Evolutionary conservation across 2,329 filamentous ascomycete species (phyloP).

Genomic region (Paracoccidioides lutzii): DNA sequence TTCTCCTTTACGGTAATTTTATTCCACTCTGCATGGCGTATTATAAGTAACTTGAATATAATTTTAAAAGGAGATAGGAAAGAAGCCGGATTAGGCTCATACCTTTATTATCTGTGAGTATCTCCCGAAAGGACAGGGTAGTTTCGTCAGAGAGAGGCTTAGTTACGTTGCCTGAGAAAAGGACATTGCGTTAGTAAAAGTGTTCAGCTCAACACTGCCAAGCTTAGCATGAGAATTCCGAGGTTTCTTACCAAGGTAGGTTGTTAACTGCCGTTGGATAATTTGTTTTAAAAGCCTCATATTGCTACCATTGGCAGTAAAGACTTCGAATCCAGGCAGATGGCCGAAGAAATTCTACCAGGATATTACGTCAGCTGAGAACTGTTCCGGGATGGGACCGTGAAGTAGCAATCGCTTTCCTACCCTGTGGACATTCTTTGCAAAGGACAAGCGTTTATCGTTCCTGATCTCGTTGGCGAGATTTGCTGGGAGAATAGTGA

Average conservation of each 20-base stretch:
- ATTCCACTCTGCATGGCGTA: too few relatives aligned
- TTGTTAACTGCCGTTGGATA: too few relatives aligned
- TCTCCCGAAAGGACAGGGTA: slow-evolving; percentile 14
- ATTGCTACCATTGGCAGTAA: slow-evolving; percentile 9
- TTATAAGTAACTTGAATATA: too few relatives aligned
- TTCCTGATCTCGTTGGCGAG: neutral
- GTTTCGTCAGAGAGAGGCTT: slow-evolving; percentile 19
- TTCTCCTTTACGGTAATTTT: slow-evolving; percentile 36
- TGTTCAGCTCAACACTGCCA: too few relatives aligned
- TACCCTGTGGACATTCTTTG: neutral
- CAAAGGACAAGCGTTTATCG: neutral
- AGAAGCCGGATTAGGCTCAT: slow-evolving; percentile 2
- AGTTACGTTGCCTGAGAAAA: slow-evolving; percentile 14
- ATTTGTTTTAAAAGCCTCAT: neutral
- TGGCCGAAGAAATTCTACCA: slow-evolving; percentile 1
- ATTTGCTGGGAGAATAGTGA: neutral
- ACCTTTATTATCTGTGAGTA: slow-evolving; percentile 16
- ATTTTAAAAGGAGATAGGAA: neutral
- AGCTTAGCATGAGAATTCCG: neutral
- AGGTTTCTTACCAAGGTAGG: neutral
- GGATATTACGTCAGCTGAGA: neutral
- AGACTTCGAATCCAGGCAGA: slow-evolving; percentile 21
- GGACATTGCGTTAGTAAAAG: neutral
- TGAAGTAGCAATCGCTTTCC: neutral
- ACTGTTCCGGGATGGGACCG: too few relatives aligned